phyloP scores from a whole-genome alignment of 2,329 filamentous ascomycete genomes.

The Fusarium odoratissimum region DNA sequence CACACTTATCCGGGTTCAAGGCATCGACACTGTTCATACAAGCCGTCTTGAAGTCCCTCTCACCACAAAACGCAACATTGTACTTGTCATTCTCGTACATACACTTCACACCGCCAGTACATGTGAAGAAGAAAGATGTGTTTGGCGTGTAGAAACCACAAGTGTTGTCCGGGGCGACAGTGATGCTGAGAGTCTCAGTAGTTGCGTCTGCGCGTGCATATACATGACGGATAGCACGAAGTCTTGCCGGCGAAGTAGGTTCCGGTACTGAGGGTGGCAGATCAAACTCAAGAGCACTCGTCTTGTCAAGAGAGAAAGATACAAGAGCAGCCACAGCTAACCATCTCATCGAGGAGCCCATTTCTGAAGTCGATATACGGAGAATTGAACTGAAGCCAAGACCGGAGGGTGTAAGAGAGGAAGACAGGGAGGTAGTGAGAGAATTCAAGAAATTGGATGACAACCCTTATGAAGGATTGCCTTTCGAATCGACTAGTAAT shows the following conservation, averaged over 20 bases:
- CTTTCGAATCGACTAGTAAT: neutral
- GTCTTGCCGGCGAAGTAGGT: constrained; percentile 11
- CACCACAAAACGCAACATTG: constrained; percentile 27
- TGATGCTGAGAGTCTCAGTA: constrained; percentile 13
- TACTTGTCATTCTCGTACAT: constrained; percentile 33
- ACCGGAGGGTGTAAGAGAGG: neutral
- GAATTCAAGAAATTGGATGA: neutral
- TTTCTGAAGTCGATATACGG: neutral
- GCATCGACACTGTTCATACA: constrained; percentile 19
- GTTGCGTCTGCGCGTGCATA: constrained; percentile 11
- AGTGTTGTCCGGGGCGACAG: constrained; percentile 17
- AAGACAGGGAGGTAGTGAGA: neutral
- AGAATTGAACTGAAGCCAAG: neutral
- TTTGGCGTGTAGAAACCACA: constrained; percentile 18
- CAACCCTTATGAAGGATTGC: neutral
- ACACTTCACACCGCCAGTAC: constrained; percentile 4
- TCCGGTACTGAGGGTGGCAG: constrained; percentile 22
- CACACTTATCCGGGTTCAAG: constrained; percentile 13
- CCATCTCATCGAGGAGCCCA: constrained; percentile 28
- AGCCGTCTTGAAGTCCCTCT: constrained; percentile 11
- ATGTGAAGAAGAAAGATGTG: constrained; percentile 17
- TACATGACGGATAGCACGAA: neutral
- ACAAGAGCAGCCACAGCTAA: constrained; percentile 14
- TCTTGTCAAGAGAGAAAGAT: constrained; percentile 13
- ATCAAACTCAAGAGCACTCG: constrained; percentile 18